Percentiles rank a stretch among this genome's conserved stretches.
Evolutionary conservation across 73 alveolate genomes (phyloP).

Genomic region (Paramecium biaurelia): DNA sequence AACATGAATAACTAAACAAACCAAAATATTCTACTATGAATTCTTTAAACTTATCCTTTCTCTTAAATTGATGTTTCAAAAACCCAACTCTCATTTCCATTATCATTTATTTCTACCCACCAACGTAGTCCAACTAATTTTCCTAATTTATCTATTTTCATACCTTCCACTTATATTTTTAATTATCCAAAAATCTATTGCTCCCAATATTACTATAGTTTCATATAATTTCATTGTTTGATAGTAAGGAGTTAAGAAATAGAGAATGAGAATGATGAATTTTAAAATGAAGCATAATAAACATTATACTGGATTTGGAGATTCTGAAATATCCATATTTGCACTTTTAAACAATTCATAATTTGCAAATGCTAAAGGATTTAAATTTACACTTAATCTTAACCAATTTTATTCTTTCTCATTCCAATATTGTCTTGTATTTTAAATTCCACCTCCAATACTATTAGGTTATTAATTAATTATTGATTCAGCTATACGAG

Average conservation of each 20-base stretch:
- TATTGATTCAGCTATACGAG: constrained; percentile 38
- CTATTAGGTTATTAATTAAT: background rate
- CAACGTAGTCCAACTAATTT: constrained; percentile 86
- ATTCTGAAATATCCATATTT: constrained; percentile 14
- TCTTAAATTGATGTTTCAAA: constrained; percentile 67
- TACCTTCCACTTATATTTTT: constrained; percentile 84
- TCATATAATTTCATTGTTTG: constrained; percentile 62
- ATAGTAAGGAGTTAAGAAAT: constrained; percentile 37
- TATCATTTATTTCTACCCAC: constrained; percentile 92
- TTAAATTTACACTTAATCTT: background rate
- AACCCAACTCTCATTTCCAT: constrained; percentile 90
- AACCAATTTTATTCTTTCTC: constrained; percentile 52
- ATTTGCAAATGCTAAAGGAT: constrained; percentile 45
- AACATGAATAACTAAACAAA: constrained; percentile 37
- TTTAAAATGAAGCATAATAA: background rate
- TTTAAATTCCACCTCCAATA: background rate
- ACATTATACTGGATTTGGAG: constrained; percentile 38
- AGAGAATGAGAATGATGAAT: background rate
- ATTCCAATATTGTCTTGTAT: constrained; percentile 47
- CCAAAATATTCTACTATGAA: constrained; percentile 52
- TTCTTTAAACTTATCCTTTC: constrained; percentile 6
- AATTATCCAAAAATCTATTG: constrained; percentile 83
- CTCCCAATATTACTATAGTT: constrained; percentile 59
- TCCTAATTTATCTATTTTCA: constrained; percentile 46
- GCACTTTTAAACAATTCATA: constrained; percentile 21